Evolutionary conservation across 169 alveolate species (phyloP).

Genomic region (Ichthyophthirius multifiliis): DNA sequence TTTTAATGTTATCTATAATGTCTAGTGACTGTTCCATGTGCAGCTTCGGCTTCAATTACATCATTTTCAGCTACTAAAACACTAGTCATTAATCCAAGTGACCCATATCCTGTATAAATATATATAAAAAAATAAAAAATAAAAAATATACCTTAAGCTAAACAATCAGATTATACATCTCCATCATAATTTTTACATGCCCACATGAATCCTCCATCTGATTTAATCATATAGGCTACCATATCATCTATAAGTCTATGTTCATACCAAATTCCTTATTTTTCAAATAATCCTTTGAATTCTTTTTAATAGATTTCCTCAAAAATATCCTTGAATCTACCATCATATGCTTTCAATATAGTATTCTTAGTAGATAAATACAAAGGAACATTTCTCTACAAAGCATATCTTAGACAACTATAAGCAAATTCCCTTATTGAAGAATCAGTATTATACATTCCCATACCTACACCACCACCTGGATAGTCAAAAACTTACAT

Average conservation of each 20-base stretch:
- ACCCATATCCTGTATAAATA: constrained; percentile 83
- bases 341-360: constrained; percentile 92
- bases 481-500: constrained; percentile 53
- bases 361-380: constrained; percentile 93
- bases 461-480: constrained; percentile 67
- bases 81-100: constrained; percentile 94
- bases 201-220: constrained; percentile 97
- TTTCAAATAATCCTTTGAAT: constrained; percentile 83
- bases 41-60: constrained; percentile 94
- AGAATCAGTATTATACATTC: constrained; percentile 76
- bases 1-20: constrained; percentile 86
- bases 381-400: constrained; percentile 80
- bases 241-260: constrained; percentile 96
- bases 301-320: constrained; percentile 85
- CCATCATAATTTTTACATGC: constrained; percentile 99
- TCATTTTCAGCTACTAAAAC: constrained; percentile 94
- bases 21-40: constrained; percentile 96
- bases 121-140: not conserved
- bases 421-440: constrained; percentile 69
- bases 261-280: constrained; percentile 72
- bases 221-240: constrained; percentile 94
- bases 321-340: constrained; percentile 93
- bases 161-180: constrained; percentile 94
- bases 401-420: constrained; percentile 58
- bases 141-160: constrained; percentile 85